phyloP scores from a whole-genome alignment of 2,329 filamentous ascomycete genomes.

The Geosmithia flava region DNA sequence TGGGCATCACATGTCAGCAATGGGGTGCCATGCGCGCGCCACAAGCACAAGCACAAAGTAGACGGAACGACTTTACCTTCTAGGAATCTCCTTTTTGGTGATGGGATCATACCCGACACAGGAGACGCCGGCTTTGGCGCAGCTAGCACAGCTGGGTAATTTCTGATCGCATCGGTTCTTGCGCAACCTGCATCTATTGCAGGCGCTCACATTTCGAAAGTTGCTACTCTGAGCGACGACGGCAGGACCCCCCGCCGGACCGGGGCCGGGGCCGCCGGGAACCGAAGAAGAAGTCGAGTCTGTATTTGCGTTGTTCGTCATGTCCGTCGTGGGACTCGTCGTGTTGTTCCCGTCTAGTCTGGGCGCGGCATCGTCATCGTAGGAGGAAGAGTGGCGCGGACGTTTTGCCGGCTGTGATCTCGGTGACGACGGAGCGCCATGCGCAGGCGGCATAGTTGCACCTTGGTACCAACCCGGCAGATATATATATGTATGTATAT shows the following conservation, averaged over 20 bases:
- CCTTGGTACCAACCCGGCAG: not conserved
- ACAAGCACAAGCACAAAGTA: too few species aligned
- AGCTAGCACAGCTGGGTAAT: slow-evolving; percentile 79
- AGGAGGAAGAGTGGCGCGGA: slow-evolving; percentile 31
- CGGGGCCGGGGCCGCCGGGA: slow-evolving; percentile 13
- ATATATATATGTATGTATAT: too few species aligned
- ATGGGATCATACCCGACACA: slow-evolving; percentile 96
- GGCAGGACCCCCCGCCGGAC: slow-evolving; percentile 14
- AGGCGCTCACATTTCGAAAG: slow-evolving; percentile 85
- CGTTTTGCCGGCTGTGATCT: slow-evolving; percentile 43
- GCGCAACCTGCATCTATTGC: slow-evolving; percentile 79
- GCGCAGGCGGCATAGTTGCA: slow-evolving; percentile 11
- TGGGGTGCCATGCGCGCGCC: too few species aligned
- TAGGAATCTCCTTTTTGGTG: slow-evolving; percentile 87
- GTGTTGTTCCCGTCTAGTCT: too few species aligned
- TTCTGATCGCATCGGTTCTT: slow-evolving; percentile 96
- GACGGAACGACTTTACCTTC: slow-evolving; percentile 56
- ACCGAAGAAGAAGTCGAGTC: too few species aligned
- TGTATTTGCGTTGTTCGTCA: too few species aligned
- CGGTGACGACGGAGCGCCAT: slow-evolving; percentile 38
- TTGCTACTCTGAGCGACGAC: slow-evolving; percentile 46
- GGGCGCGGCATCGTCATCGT: slow-evolving; percentile 24
- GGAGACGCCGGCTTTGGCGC: slow-evolving; percentile 81
- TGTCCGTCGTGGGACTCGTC: too few species aligned
- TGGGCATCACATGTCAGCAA: slow-evolving; percentile 15